These are phyloP conservation scores for Sarcodon sp. DNA, from an alignment of 768 basidiomycete genomes.

Conservation along the genomic window DNA sequence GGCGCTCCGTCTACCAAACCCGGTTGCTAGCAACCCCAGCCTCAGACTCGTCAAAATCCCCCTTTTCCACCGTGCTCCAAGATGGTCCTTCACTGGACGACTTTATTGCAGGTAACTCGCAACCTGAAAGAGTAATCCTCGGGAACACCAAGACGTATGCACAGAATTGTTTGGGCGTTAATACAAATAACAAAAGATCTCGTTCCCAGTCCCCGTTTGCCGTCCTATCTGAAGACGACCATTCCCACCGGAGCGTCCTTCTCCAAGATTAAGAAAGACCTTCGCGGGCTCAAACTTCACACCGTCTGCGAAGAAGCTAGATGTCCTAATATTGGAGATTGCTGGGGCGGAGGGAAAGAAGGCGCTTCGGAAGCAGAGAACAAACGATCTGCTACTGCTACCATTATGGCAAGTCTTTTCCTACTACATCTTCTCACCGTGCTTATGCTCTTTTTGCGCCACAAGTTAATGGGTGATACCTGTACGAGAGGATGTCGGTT, in stretches of 20 bases:
- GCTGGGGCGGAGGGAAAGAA: constrained; percentile 67
- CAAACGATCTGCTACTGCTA: constrained; percentile 83
- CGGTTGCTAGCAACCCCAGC: constrained; percentile 39
- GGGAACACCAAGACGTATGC: constrained; percentile 56
- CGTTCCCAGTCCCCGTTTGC: constrained; percentile 61
- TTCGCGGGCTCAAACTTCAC: constrained; percentile 81
- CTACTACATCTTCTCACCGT: neutral
- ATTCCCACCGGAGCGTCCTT: constrained; percentile 86
- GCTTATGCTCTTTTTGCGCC: neutral
- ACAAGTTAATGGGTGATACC: constrained; percentile 95
- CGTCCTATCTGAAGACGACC: constrained; percentile 79
- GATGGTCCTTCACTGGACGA: constrained; percentile 70
- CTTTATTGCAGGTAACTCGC: constrained; percentile 51
- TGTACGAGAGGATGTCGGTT: constrained; percentile 97
- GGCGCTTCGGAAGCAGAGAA: constrained; percentile 55
- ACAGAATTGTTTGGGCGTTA: neutral
- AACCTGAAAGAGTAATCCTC: constrained; percentile 46
- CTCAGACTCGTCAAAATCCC: constrained; percentile 17
- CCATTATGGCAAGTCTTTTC: constrained; percentile 57
- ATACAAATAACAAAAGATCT: neutral
- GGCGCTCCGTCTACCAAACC: constrained; percentile 4
- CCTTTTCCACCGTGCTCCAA: constrained; percentile 40
- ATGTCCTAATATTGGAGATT: constrained; percentile 99
- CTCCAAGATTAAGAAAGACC: constrained; percentile 88
- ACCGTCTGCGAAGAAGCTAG: constrained; percentile 98